Evolutionary conservation across 2,329 filamentous ascomycete genomes (phyloP), one percentile per base, ranked within the genome.

Genomic region (Aspergillus fischeri): DNA sequence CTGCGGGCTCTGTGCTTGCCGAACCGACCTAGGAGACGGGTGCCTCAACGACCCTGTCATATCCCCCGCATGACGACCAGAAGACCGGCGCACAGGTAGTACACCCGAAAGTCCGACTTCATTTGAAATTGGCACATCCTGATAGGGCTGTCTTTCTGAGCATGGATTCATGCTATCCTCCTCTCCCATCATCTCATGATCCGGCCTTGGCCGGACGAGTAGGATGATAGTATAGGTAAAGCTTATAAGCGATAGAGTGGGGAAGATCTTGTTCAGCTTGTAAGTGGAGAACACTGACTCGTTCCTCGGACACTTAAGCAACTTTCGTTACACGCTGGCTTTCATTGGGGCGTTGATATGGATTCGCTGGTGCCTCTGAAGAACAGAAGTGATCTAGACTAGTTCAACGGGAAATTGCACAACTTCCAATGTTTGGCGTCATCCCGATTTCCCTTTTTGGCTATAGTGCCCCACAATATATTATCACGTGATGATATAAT

Each of bases 161-260:
- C 51, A 58, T 41, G 57, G 38, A 51, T 60, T 51, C 50, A 59
- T 57, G 55, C 56, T 53, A 53, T 58, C 60, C 59, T 67, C 65
- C 61, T 66, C 67, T 57, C 63, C 62, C 69, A 70, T 71, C 51
- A 52, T 70, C 59, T 67, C 69, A 69, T 69, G 57, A 57, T 61
- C 57, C 55, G 57, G 53, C 48, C 53, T 41, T 28, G 51, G 47
- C 56, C 50, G 54, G 47, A 24, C 52, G 49, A 52, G 32, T 48
- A 24, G 44, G 21, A 48, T 25, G 25, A 54, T 54, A 56, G 57
- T 21, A 54, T 53, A 58, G 59, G 44, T 60, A 54, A 57, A 54
- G 53, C 50, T 24, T 55, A 44, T 32, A 44, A 42, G 17, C 29
- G 41, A 51, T 49, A 53, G 42, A 51, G 60, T 58, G 61, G 60